Evolutionary conservation across 305 asterid genomes (phyloP).

Genomic region (Rubia peregrina): DNA sequence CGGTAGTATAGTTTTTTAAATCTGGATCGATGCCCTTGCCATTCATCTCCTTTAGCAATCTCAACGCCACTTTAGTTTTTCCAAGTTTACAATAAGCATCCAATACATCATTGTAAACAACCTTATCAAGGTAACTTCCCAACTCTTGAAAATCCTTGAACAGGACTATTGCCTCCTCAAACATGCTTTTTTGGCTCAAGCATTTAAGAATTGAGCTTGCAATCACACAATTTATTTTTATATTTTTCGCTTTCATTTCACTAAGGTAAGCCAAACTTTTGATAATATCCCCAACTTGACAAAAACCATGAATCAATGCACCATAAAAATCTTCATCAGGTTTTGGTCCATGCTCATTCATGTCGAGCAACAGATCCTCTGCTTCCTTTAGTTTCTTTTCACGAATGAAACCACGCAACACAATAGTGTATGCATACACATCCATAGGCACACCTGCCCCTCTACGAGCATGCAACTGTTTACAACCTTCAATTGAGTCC

Average conservation of each 20-base stretch:
- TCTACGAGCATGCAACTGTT: slow-evolving; percentile 30
- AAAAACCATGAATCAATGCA: slow-evolving; percentile 51
- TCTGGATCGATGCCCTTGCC: slow-evolving; percentile 49
- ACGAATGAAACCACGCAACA: slow-evolving; percentile 54
- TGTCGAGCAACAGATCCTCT: slow-evolving; percentile 37
- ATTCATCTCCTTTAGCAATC: slow-evolving; percentile 64
- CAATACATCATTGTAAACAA: slow-evolving; percentile 52
- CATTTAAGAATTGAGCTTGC: slow-evolving; percentile 59
- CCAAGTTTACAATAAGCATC: slow-evolving; percentile 64
- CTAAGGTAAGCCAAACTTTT: slow-evolving; percentile 41
- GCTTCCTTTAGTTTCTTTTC: slow-evolving; percentile 54
- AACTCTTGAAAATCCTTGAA: slow-evolving; percentile 35
- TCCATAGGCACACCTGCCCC: slow-evolving; percentile 27
- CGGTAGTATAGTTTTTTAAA: slow-evolving; percentile 63
- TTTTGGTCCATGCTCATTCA: slow-evolving; percentile 49
- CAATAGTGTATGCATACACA: slow-evolving; percentile 42
- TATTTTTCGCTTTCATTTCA: slow-evolving; percentile 57
- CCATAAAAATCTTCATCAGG: slow-evolving; percentile 41
- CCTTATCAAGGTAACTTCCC: slow-evolving; percentile 59
- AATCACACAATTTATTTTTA: slow-evolving; percentile 51
- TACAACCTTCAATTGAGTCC: neutral
- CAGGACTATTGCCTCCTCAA: slow-evolving; percentile 36
- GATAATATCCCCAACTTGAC: slow-evolving; percentile 41
- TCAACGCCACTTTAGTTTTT: slow-evolving; percentile 46
- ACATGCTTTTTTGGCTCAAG: slow-evolving; percentile 55